Evolutionary conservation across 352 stramenopile genomes (phyloP).

Genomic region (Pythium vanterpoolii): DNA sequence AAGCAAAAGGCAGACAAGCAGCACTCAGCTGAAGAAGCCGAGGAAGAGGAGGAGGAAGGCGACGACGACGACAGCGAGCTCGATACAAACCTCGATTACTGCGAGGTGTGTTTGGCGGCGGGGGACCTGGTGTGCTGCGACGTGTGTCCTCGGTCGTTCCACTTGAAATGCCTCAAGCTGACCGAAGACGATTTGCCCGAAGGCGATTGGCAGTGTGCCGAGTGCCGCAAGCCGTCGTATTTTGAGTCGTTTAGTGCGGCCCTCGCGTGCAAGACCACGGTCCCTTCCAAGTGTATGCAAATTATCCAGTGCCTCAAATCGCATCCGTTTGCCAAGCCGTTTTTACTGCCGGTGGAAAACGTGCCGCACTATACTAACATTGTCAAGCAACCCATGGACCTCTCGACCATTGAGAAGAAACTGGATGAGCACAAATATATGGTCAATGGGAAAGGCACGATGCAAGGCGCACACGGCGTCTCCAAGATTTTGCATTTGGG

Average conservation of each 20-base stretch:
- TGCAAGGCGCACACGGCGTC: slow-evolving; percentile 16
- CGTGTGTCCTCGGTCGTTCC: slow-evolving; percentile 90
- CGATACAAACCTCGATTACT: slow-evolving; percentile 82
- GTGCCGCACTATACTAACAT: slow-evolving; percentile 71
- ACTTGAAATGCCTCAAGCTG: slow-evolving; percentile 81
- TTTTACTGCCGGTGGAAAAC: slow-evolving; percentile 70
- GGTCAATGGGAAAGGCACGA: slow-evolving; percentile 32
- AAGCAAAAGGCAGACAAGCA: slow-evolving; percentile 2
- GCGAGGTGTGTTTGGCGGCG: slow-evolving; percentile 73
- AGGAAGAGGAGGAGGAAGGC: slow-evolving; percentile 15
- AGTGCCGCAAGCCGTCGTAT: slow-evolving; percentile 73
- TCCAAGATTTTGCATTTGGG: slow-evolving; percentile 42
- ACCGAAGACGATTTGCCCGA: slow-evolving; percentile 67
- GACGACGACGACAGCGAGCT: slow-evolving; percentile 49
- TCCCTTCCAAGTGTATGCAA: slow-evolving; percentile 62
- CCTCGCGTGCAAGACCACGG: slow-evolving; percentile 46
- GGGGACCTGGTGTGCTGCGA: slow-evolving; percentile 91
- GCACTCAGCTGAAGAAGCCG: slow-evolving; percentile 4
- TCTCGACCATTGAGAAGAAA: slow-evolving; percentile 70
- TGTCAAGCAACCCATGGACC: slow-evolving; percentile 80
- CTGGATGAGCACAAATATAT: slow-evolving; percentile 57
- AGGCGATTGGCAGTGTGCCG: slow-evolving; percentile 77
- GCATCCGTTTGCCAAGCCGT: slow-evolving; percentile 79
- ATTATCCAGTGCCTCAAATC: slow-evolving; percentile 66
- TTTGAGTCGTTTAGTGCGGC: slow-evolving; percentile 47